Percentiles rank a stretch among this genome's conserved stretches.
These are phyloP conservation scores for Cyclotella sp. DNA, from an alignment of 108 stramenopile species.

Conservation along the genomic window DNA sequence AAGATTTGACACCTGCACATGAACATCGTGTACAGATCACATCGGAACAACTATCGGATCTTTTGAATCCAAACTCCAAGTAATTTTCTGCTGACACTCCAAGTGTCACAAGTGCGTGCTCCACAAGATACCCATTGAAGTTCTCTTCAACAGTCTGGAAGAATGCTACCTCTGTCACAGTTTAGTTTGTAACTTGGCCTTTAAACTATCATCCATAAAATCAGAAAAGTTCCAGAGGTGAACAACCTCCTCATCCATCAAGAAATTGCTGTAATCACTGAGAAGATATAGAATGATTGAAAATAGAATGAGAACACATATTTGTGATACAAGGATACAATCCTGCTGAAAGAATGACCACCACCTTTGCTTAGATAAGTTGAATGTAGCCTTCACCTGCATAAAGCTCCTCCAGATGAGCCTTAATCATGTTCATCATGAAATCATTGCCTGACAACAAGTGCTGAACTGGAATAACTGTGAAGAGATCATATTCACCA, in stretches of 20 bases:
- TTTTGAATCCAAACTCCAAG: too few species aligned
- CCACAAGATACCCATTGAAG: too few species aligned
- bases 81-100: too few species aligned
- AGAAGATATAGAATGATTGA: neutral
- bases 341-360: neutral
- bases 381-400: neutral
- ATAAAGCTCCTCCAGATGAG: constrained; percentile 1
- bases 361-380: neutral
- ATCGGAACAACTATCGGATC: too few species aligned
- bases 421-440: neutral
- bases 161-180: too few species aligned
- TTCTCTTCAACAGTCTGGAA: too few species aligned
- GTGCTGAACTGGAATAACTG: neutral
- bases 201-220: neutral
- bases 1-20: too few species aligned
- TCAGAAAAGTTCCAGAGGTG: neutral
- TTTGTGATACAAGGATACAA: neutral
- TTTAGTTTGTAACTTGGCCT: too few species aligned
- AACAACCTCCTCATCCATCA: neutral
- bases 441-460: neutral
- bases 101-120: too few species aligned
- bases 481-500: constrained; percentile 5
- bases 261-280: neutral
- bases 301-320: neutral
- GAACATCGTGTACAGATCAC: too few species aligned